These are phyloP conservation scores for Nemania serpens DNA, from an alignment of 2,329 filamentous ascomycete species.

Conservation along the genomic window DNA sequence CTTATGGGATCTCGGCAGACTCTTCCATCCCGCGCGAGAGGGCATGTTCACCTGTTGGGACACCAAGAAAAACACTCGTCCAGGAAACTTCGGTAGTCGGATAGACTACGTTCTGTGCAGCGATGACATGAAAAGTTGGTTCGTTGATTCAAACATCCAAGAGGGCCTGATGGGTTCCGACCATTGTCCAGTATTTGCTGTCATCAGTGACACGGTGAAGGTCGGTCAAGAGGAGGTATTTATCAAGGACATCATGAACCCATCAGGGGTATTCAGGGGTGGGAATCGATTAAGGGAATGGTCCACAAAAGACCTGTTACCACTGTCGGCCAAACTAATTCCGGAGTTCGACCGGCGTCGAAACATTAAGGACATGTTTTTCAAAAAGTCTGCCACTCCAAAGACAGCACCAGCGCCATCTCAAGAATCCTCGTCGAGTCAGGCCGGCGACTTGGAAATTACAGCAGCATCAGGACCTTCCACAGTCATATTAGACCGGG, in stretches of 20 bases:
- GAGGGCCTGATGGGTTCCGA: conserved; percentile 94
- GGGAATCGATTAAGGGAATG: conserved; percentile 71
- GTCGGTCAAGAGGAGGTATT: conserved; percentile 54
- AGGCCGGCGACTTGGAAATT: conserved; percentile 1
- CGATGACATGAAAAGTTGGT: conserved; percentile 77
- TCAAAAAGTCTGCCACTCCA: conserved; percentile 53
- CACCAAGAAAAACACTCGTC: conserved; percentile 91
- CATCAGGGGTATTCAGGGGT: conserved; percentile 68
- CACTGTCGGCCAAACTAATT: conserved; percentile 80
- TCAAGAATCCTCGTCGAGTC: conserved; percentile 10
- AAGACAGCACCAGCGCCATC: conserved; percentile 28
- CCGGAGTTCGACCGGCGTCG: conserved; percentile 84
- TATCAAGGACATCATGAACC: conserved; percentile 78
- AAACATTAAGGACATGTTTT: conserved; percentile 94
- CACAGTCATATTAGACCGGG: conserved; percentile 17
- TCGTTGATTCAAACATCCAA: conserved; percentile 82
- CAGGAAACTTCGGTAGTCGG: conserved; percentile 87
- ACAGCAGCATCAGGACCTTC: conserved; percentile 1
- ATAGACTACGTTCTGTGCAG: conserved; percentile 95
- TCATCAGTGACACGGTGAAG: conserved; percentile 66
- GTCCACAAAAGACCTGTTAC: conserved; percentile 67
- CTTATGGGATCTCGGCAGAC: conserved; percentile 82
- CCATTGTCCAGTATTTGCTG: conserved; percentile 90
- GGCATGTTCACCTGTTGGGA: conserved; percentile 99
- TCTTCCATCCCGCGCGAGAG: conserved; percentile 75